Base-by-base conservation (phyloP, 352 stramenopile species). In the Pythium periplocum region DNA sequence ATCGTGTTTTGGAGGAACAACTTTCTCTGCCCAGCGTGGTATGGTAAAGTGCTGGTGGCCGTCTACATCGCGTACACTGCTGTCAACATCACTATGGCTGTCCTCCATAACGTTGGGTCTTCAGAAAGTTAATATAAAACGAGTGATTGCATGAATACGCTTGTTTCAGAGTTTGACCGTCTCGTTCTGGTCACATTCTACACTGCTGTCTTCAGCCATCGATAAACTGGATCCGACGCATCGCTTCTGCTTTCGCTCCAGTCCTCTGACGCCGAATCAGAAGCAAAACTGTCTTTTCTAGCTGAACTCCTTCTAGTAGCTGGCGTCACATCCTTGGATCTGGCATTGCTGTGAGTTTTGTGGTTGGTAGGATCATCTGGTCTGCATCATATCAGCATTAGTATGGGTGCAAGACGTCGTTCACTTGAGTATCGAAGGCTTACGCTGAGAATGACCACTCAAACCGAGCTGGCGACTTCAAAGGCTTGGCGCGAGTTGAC, bases 1-100 rank as follows among this genome's bases (percentile, higher is more conserved):
- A 39, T 72, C 26, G 75, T 94, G 4, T 86, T 88, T 53, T 59
- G 64, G 0, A 47, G 57, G 26, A 60, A 87, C 55, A 55, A 71
- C 17, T 92, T 82, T 59, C 69, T 53, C 32, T 90, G 82, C 39
- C 82, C 82, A 3, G 34, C 53, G 2, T 90, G 78, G 75, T 94
- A 90, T 57, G 83, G 78, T 33, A 84, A 78, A 52, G 43, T 87
- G 44, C 75, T 92, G 31, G 71, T 90, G 37, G 62, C 58, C 32
- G 75, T 79, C 57, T 94, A 94, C 60, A 56, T 62, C 32, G 44
- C 83, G 42, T 94, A 92, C 61, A 87, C 83, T 26, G 17, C 17
- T 26, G 44, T 87, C n/a, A 91, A 93, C 59, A 43, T 91, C 30
- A 64, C 58, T 6, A 68, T 91, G 26, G 77, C 80, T 12, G 37